Percentiles rank a stretch among this genome's conserved stretches.
These are phyloP conservation scores for Quercus aquifolioides DNA, from an alignment of 306 rosid species.

Conservation along the genomic window DNA sequence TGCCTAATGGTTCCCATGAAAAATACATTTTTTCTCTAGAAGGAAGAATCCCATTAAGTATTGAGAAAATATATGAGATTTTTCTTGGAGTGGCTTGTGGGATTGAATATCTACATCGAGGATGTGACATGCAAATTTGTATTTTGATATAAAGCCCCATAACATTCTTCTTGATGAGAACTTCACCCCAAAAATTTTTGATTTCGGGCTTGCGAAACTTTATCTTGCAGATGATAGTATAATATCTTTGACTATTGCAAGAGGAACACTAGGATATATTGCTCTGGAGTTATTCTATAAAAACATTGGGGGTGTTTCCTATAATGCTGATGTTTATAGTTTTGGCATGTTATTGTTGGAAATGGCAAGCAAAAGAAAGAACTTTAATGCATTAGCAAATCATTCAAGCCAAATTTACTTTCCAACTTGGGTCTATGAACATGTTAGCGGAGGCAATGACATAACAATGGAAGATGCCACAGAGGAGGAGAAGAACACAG, in stretches of 20 bases:
- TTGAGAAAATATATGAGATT: slow-evolving; percentile 5
- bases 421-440: slow-evolving; percentile 13
- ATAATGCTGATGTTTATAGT: slow-evolving; percentile 2
- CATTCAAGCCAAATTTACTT: slow-evolving; percentile 24
- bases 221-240: background rate
- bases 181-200: slow-evolving; percentile 3
- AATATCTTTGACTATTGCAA: background rate
- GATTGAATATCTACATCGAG: slow-evolving; percentile 13
- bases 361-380: slow-evolving; percentile 12
- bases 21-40: slow-evolving; percentile 17
- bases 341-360: slow-evolving; percentile 19
- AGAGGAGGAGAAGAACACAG: no score
- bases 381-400: slow-evolving; percentile 14
- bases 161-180: slow-evolving; percentile 11
- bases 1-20: slow-evolving; percentile 18
- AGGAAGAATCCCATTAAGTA: background rate
- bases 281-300: background rate
- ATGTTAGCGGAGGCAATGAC: background rate
- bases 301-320: background rate
- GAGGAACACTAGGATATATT: slow-evolving; percentile 21
- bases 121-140: slow-evolving; percentile 24
- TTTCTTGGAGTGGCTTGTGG: slow-evolving; percentile 15
- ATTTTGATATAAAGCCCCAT: slow-evolving; percentile 12
- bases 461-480: no score
- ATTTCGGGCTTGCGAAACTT: slow-evolving; percentile 13